Evolutionary conservation across 2,329 filamentous ascomycete species (phyloP), one percentile per base, ranked within the genome.

Genomic region (Colletotrichum gigasporum): DNA sequence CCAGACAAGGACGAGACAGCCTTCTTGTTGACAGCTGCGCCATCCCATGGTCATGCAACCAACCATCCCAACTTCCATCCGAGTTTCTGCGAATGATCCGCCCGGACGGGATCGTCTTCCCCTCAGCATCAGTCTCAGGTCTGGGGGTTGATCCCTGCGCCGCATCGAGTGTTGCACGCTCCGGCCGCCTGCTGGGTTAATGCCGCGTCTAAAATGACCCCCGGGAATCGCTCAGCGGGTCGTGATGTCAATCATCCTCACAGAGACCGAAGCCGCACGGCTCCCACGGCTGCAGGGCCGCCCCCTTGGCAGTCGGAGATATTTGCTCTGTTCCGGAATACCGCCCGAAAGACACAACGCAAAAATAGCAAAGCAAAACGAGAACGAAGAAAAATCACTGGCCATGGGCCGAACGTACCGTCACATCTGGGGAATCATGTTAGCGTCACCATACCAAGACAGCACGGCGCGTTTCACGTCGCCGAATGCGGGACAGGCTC

Each of bases 401-500:
- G 47, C 47, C 24, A 4, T 47, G 35, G 37, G 64, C 45, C 69
- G 70, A 76, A 88, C 87, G 73, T 90, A 90, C 87, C 85, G 73
- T 90, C 87, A 74, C 87, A 90, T 76, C 87, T 89, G 67, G 32
- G 35, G 34, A 39, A 24, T 22, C 30, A 45, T 51, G 45, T 60
- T 53, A 57, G 66, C 51, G 37, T 67, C 63, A 59, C 47, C 47
- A 34, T 53, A 34, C 34, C 32, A 60, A 58, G 44, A 41, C 42
- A 42, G 5, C 26, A 41, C 39, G 12, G 18, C 18, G 22, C 64
- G 42, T 48, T 41, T 32, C 30, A 47, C 22, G 37, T 42, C 18
- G 22, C 35, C 20, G 18, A 20, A n/a, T 20, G 34, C 12, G 16
- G 37, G 41, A 50, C 5, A 41, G 28, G 32, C 18, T 37, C n/a